Base-by-base conservation (phyloP, 306 rosid species). In the Fagus sylvatica region DNA sequence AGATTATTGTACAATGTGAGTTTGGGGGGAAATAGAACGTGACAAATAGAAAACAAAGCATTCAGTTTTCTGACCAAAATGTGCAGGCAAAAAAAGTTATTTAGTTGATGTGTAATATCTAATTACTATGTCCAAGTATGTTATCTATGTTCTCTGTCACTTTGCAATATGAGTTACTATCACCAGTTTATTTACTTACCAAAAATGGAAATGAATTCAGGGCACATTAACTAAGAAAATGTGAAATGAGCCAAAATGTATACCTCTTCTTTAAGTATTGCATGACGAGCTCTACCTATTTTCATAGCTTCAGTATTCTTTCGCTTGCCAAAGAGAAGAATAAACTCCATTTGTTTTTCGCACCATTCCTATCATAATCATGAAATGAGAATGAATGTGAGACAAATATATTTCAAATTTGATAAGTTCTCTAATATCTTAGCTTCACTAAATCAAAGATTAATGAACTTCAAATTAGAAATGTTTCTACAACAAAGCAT, bases 261-360 rank as follows among this genome's bases (percentile, higher is more conserved):
- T 84, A 91, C 97, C 97, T 94, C 97, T 75, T 87, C 84, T 84
- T 92, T 97, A 55, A 94, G 98, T 75, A 85, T 80, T 4, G 78
- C 87, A 78, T 94, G 97, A 43, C 95, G 85, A 54, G 93, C 92
- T 74, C 62, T 85, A 39, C 97, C 98, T 64, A 78, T 84, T 83
- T 48, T 87, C 97, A 94, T 92, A 69, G 84, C 96, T 80, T 78
- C 54, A 60, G 22, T 88, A 33, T 61, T 51, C 79, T 65, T 84
- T 70, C 71, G 37, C 61, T 82, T 78, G 80, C 92, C 91, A 65
- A 56, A 64, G 33, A n/a, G 68, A 32, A 92, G 96, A 48, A 51
- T 22, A 80, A 84, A 88, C 86, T 92, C 98, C 94, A 68, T 88
- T 84, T 89, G 89, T 77, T 94, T 92, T 67, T 89, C 90, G 72